A percentile compares a stretch with the other conserved stretches of the same genome.
These are phyloP conservation scores for Cenococcum geophilum DNA, from an alignment of 495 filamentous ascomycete genomes.

Conservation along the genomic window DNA sequence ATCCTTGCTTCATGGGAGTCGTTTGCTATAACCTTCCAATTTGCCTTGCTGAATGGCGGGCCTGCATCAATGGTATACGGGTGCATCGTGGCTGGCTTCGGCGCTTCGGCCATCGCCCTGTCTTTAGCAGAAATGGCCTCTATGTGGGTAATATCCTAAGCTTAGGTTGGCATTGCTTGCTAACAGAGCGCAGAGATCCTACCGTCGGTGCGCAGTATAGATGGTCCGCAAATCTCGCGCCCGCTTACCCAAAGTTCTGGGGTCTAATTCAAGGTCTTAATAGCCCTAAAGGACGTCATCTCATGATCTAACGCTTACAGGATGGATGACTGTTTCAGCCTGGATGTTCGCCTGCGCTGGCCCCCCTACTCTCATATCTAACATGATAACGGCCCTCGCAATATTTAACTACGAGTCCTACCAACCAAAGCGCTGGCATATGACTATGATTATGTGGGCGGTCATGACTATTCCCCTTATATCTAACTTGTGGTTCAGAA, in stretches of 20 bases:
- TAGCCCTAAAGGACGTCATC: too few species aligned
- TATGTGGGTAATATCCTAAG: slow-evolving; percentile 18
- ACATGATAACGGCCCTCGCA: slow-evolving; percentile 24
- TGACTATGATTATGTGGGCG: slow-evolving; percentile 29
- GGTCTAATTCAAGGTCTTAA: too few species aligned
- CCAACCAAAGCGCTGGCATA: slow-evolving; percentile 24
- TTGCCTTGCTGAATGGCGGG: slow-evolving; percentile 35
- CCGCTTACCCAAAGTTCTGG: too few species aligned
- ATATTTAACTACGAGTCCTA: slow-evolving; percentile 27
- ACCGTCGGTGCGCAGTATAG: slow-evolving; percentile 28
- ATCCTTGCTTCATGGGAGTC: slow-evolving; percentile 35
- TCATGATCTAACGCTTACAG: too few species aligned
- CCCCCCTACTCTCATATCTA: slow-evolving; percentile 28
- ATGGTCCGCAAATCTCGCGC: too few species aligned
- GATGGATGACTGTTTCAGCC: slow-evolving; percentile 11
- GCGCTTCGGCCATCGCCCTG: slow-evolving; percentile 30
- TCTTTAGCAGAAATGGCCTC: slow-evolving; percentile 41
- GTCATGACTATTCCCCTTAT: slow-evolving; percentile 21
- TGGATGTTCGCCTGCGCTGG: slow-evolving; percentile 27
- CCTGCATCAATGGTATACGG: slow-evolving; percentile 38
- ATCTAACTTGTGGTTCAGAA: slow-evolving; percentile 26
- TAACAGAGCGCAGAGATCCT: slow-evolving; percentile 12
- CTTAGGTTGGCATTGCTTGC: too few species aligned
- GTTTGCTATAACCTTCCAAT: slow-evolving; percentile 28
- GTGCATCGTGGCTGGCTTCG: slow-evolving; percentile 29